Base-by-base conservation (phyloP, 306 rosid genomes). In the Biancaea sappan region DNA sequence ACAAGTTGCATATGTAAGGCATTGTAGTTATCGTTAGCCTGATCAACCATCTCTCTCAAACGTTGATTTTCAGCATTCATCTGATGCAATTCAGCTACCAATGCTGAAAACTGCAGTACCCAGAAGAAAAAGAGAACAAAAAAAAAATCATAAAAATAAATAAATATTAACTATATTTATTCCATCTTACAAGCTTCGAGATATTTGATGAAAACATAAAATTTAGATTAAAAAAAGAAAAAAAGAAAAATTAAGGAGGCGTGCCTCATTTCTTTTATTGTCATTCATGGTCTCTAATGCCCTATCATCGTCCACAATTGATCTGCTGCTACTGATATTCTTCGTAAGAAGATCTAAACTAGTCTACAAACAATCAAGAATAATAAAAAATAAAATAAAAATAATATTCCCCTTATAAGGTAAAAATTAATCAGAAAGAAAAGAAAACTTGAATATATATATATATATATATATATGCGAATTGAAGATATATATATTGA, bases 331-430 rank as follows among this genome's bases (percentile, higher is more conserved):
- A 41, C 78, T 57, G 54, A 69, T 83, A 37, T 83, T 70, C 34
- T 81, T 79, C 34, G 85, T 73, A 48, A 81, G 25, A 21, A 77
- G 92, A 83, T 85, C 84, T 44, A 88, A 80, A 48, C 85, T 79
- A 74, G 85, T 85, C 92, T 88, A 75, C n/a, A 65, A 57, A 28
- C 25, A 0, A 75, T 25, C 31, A 2, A 24, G 2, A 26, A n/a
- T 2, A 18, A 78, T 0, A 0, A 24, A 4, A 10, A 62, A 2
- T 35, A 15, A 34, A 3, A 58, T 46, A 4, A 54, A 38, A 57
- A 60, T 32, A 26, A 53, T 28, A 31, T 50, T 16, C 22, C 21
- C 9, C 19, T 25, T 21, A 22, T 28, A 7, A 9, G 6, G 8
- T 22, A 6, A 22, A 51, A 52, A 7, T 1, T 9, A 61, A n/a